Evolutionary conservation across 805 yeast species (phyloP).

Genomic region (Yarrowia sp.): DNA sequence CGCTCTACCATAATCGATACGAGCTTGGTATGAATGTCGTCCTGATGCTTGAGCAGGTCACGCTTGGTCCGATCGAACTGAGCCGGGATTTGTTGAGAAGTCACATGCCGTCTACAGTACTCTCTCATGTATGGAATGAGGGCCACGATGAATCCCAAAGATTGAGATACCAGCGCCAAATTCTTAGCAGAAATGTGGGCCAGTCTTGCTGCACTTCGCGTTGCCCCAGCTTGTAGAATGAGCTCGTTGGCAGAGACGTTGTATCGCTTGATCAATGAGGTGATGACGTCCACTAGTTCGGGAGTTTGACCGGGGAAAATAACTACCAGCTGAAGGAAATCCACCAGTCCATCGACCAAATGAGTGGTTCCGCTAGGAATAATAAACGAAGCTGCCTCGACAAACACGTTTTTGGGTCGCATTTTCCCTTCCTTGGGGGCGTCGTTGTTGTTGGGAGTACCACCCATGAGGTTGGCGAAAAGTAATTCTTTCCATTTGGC

Average conservation of each 20-base stretch:
- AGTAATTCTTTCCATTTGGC: constrained; percentile 46
- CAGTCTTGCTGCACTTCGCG: constrained; percentile 61
- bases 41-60: constrained; percentile 56
- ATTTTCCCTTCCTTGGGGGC: constrained; percentile 33
- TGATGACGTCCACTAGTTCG: constrained; percentile 35
- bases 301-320: constrained; percentile 49
- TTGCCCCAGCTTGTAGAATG: constrained; percentile 72
- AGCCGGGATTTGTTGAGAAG: constrained; percentile 36
- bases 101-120: constrained; percentile 37
- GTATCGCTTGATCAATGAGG: constrained; percentile 48
- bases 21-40: constrained; percentile 58
- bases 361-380: constrained; percentile 51
- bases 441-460: constrained; percentile 33
- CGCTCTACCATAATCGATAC: constrained; percentile 71
- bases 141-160: constrained; percentile 49
- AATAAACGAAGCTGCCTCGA: constrained; percentile 55
- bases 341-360: constrained; percentile 45
- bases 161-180: constrained; percentile 62
- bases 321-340: constrained; percentile 53
- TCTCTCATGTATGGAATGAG: constrained; percentile 41
- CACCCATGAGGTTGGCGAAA: constrained; percentile 24
- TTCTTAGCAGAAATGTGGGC: constrained; percentile 72
- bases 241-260: constrained; percentile 57
- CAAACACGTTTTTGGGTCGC: constrained; percentile 37
- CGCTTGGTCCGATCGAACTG: constrained; percentile 44